A percentile compares a stretch with the other conserved stretches of the same genome.
Conservation (phyloP, 2,329 filamentous ascomycete genomes). For the Harringtonia aguacate region DNA sequence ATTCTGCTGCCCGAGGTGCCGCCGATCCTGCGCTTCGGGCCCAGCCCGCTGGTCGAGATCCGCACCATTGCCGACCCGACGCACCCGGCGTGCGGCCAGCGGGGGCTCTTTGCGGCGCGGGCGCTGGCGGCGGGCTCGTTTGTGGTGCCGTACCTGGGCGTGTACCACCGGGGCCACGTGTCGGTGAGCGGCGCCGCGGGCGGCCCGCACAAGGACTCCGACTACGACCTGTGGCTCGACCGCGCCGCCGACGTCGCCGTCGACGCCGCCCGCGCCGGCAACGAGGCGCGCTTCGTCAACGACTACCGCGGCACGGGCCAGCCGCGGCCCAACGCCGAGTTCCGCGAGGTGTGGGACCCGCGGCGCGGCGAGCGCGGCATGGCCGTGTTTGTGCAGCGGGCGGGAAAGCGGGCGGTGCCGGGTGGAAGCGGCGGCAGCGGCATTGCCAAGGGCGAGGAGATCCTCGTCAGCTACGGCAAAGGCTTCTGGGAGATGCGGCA, state of each 20-base stretch:
- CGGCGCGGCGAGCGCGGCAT: conserved; percentile 41
- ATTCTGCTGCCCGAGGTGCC: conserved; percentile 9
- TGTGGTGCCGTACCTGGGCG: conserved; percentile 51
- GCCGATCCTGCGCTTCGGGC: conserved; percentile 21
- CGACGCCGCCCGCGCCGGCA: conserved; percentile 46
- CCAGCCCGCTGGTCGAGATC: conserved; percentile 42
- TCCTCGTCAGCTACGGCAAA: conserved; percentile 56
- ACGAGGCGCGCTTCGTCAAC: conserved; percentile 57
- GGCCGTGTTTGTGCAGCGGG: conserved; percentile 44
- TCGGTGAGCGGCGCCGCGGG: conserved; percentile 14
- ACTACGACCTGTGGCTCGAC: conserved; percentile 58
- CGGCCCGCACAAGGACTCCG: conserved; percentile 30
- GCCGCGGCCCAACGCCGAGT: conserved; percentile 44
- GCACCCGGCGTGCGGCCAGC: conserved; percentile 49
- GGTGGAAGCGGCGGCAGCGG: conserved; percentile 10
- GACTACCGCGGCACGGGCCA: conserved; percentile 49
- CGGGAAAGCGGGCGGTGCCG: conserved; percentile 23
- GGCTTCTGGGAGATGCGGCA: conserved; percentile 51
- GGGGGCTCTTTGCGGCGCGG: conserved; percentile 48
- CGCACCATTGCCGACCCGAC: conserved; percentile 34
- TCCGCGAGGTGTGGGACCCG: conserved; percentile 46
- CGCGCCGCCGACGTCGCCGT: conserved; percentile 45
- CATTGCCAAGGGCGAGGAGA: conserved; percentile 51
- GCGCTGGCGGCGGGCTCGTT: conserved; percentile 42
- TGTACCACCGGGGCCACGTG: conserved; percentile 34